phyloP scores from a whole-genome alignment of 2,329 filamentous ascomycete species.

The Hymenoscyphus fructigenus region DNA sequence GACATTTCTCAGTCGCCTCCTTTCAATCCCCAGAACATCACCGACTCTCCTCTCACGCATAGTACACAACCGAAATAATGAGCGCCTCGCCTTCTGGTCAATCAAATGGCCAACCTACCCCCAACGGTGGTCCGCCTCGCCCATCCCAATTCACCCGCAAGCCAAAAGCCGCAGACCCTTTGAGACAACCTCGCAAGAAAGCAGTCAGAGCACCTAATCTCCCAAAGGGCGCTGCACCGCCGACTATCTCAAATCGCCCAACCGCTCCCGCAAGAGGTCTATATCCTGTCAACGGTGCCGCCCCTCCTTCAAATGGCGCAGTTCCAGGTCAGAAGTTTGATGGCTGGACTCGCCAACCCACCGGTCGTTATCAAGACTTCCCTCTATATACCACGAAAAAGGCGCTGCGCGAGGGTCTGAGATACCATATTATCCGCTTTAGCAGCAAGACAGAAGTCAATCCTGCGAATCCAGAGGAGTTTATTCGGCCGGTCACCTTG shows the following conservation, averaged over 20 bases:
- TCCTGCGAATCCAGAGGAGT: conserved; percentile 69
- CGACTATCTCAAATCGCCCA: conserved; percentile 25
- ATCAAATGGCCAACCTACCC: conserved; percentile 47
- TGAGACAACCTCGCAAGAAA: conserved; percentile 59
- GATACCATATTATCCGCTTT: conserved; percentile 86
- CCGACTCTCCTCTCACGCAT: too few relatives aligned
- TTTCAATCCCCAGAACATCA: neutral
- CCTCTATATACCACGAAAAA: conserved; percentile 83
- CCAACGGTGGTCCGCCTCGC: conserved; percentile 42
- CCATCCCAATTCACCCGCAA: conserved; percentile 44
- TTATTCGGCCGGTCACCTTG: conserved; percentile 82
- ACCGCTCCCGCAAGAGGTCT: conserved; percentile 15
- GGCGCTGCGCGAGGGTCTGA: conserved; percentile 73
- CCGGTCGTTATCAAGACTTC: conserved; percentile 48
- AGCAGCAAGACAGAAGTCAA: conserved; percentile 62
- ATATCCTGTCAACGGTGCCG: conserved; percentile 24
- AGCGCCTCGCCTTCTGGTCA: conserved; percentile 45
- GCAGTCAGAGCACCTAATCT: conserved; percentile 40
- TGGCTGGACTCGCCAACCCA: conserved; percentile 48
- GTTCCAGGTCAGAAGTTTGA: conserved; percentile 36
- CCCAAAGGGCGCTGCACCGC: conserved; percentile 20
- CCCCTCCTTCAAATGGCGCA: conserved; percentile 14
- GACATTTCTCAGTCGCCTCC: neutral
- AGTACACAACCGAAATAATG: conserved; percentile 31
- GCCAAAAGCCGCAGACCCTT: conserved; percentile 56